phyloP scores from a whole-genome alignment of 805 yeast species.

The Spathaspora passalidarum region DNA sequence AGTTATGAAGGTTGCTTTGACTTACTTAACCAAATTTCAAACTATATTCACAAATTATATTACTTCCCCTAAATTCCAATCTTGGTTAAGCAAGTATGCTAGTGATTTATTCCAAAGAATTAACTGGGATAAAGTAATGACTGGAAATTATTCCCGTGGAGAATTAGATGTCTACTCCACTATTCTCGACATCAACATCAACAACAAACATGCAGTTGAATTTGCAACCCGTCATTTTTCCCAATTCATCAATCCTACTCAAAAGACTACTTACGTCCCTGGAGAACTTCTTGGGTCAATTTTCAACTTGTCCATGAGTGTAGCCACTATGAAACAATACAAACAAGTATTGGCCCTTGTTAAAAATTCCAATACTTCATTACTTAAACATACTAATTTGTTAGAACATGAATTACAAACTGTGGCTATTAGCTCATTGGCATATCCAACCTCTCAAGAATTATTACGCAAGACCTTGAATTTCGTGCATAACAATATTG shows the following conservation, averaged over 20 bases:
- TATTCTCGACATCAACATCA: constrained; percentile 4
- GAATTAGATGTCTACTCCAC: constrained; percentile 42
- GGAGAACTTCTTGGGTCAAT: constrained; percentile 45
- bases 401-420: constrained; percentile 46
- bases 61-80: constrained; percentile 19
- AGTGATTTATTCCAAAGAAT: constrained; percentile 19
- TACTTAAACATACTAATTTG: constrained; percentile 34
- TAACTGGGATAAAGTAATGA: constrained; percentile 20
- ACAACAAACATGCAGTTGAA: constrained; percentile 1
- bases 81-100: constrained; percentile 19
- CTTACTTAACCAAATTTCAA: constrained; percentile 30
- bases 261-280: constrained; percentile 47
- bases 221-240: constrained; percentile 45
- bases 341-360: constrained; percentile 55
- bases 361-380: constrained; percentile 47
- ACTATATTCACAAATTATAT: constrained; percentile 29
- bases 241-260: constrained; percentile 48
- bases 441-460: constrained; percentile 45
- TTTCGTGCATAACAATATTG: constrained; percentile 55
- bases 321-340: constrained; percentile 43
- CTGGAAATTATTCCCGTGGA: neutral
- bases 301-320: constrained; percentile 38
- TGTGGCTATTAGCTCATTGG: constrained; percentile 53
- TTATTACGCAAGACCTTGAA: constrained; percentile 53
- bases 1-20: constrained; percentile 35